Evolutionary conservation across 495 filamentous ascomycete species (phyloP).

Genomic region (Penicillium coffeae): DNA sequence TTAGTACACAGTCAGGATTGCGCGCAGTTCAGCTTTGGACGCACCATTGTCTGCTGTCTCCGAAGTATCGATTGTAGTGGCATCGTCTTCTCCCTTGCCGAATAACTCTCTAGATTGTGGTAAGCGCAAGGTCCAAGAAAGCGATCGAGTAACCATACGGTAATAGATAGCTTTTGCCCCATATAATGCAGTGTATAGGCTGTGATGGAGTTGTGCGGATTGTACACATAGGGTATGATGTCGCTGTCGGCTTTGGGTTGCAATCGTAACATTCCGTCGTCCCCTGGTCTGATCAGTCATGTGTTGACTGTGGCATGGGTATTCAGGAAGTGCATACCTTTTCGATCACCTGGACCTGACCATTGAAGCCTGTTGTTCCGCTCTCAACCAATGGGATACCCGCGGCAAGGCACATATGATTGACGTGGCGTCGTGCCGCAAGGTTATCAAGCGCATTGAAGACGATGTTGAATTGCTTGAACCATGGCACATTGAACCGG

Average conservation of each 20-base stretch:
- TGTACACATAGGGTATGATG: constrained; percentile 91
- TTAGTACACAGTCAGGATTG: constrained; percentile 17
- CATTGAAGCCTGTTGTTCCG: constrained; percentile 96
- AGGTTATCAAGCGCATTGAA: constrained; percentile 98
- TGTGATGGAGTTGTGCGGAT: constrained; percentile 93
- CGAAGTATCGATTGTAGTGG: constrained; percentile 64
- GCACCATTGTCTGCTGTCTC: constrained; percentile 76
- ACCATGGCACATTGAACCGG: constrained; percentile 91
- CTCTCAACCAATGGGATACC: constrained; percentile 92
- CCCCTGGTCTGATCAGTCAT: constrained; percentile 44
- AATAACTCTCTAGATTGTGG: constrained; percentile 66
- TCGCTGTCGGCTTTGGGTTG: constrained; percentile 79
- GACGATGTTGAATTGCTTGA: constrained; percentile 73
- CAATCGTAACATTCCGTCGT: constrained; percentile 97
- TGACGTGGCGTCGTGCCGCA: constrained; percentile 90
- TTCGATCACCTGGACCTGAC: constrained; percentile 94
- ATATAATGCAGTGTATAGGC: constrained; percentile 99
- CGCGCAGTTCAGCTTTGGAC: constrained; percentile 3
- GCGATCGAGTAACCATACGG: constrained; percentile 43
- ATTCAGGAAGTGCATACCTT: constrained; percentile 46
- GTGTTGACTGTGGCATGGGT: not conserved
- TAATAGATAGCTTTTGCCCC: constrained; percentile 94
- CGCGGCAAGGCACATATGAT: constrained; percentile 93
- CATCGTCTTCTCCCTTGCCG: constrained; percentile 81
- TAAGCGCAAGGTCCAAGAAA: constrained; percentile 9